Percentiles rank a stretch among this genome's conserved stretches.
Evolutionary conservation across 345 rosid species (phyloP).

Genomic region (Eucalyptus regnans): DNA sequence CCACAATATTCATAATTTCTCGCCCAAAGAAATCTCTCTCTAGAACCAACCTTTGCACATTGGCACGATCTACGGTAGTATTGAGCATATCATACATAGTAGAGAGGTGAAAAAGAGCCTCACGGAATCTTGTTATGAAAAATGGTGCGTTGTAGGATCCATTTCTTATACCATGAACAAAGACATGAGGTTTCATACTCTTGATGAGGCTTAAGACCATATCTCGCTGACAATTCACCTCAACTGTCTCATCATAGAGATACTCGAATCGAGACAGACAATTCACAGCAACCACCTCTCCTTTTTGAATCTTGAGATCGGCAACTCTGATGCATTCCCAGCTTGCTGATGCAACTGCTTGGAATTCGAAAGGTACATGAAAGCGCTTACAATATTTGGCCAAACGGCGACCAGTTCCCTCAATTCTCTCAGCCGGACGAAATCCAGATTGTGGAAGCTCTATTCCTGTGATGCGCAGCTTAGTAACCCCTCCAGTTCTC

Average conservation of each 20-base stretch:
- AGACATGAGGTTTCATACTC: slow-evolving; percentile 57
- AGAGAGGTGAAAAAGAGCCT: slow-evolving; percentile 70
- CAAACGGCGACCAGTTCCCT: slow-evolving; percentile 60
- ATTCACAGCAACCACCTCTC: slow-evolving; percentile 71
- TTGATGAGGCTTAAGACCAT: slow-evolving; percentile 41
- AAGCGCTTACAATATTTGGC: slow-evolving; percentile 63
- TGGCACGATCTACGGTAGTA: slow-evolving; percentile 26
- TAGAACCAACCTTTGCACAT: slow-evolving; percentile 31
- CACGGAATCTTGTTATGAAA: slow-evolving; percentile 70
- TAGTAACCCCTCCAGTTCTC: slow-evolving; percentile 18
- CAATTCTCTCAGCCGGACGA: slow-evolving; percentile 3
- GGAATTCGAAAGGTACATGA: slow-evolving; percentile 68
- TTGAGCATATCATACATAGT: slow-evolving; percentile 60
- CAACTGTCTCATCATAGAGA: slow-evolving; percentile 61
- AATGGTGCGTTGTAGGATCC: slow-evolving; percentile 80
- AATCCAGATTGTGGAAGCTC: slow-evolving; percentile 15
- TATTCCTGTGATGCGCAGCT: slow-evolving; percentile 39
- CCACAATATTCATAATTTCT: slow-evolving; percentile 24
- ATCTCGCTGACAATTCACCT: slow-evolving; percentile 51
- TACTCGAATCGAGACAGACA: slow-evolving; percentile 27
- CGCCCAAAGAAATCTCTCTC: slow-evolving; percentile 34
- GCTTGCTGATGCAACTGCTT: slow-evolving; percentile 39
- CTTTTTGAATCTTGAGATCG: slow-evolving; percentile 47
- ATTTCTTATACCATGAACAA: slow-evolving; percentile 28
- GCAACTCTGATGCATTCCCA: slow-evolving; percentile 68